These are phyloP conservation scores for Coffea canephora DNA, from an alignment of 257 asterid species.

Conservation along the genomic window DNA sequence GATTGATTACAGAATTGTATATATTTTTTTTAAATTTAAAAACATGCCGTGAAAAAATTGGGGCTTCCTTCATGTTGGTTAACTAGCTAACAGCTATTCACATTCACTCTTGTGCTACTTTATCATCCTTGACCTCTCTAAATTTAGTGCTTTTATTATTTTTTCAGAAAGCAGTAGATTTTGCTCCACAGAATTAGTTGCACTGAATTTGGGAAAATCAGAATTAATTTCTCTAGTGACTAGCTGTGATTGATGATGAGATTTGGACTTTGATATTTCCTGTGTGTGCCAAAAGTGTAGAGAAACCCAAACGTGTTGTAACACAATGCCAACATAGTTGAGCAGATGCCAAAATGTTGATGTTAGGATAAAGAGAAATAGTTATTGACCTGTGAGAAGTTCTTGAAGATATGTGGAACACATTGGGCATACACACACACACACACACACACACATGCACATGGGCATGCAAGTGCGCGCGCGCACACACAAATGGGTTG, in stretches of 20 bases:
- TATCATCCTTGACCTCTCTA: background rate
- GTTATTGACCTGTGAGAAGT: background rate
- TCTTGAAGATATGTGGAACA: background rate
- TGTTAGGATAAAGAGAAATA: background rate
- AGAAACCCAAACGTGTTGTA: background rate
- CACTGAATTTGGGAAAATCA: background rate
- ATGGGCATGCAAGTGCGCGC: background rate
- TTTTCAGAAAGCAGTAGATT: background rate
- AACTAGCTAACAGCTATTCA: background rate
- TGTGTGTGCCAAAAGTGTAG: background rate
- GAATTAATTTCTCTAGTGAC: background rate
- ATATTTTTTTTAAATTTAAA: background rate
- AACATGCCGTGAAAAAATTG: too few species aligned
- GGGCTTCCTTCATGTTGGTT: background rate
- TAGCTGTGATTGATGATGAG: background rate
- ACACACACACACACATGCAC: background rate
- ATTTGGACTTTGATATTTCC: background rate
- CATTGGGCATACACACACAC: background rate
- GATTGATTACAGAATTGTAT: background rate
- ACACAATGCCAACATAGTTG: background rate
- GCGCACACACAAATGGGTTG: background rate
- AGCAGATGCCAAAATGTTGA: background rate
- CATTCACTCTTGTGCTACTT: background rate
- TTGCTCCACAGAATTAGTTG: background rate
- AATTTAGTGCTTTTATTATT: background rate